Base-by-base conservation (phyloP, 2,329 filamentous ascomycete species). In the Elsinoe perseae region DNA sequence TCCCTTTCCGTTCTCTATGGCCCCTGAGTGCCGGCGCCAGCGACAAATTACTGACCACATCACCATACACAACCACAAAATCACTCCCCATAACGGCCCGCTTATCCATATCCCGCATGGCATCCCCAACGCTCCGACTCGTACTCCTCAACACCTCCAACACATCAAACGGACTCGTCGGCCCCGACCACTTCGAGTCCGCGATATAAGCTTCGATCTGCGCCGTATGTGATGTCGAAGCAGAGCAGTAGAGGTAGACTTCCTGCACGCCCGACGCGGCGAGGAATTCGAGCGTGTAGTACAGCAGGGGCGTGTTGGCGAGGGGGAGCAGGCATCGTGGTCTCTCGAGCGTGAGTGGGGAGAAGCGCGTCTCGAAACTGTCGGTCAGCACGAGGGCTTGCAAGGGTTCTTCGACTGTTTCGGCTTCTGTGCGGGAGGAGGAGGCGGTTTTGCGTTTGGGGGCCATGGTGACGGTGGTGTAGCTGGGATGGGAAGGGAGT, bases 211-310 rank as follows among this genome's bases (percentile, higher is more conserved):
- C 80, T 73, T 97, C 91, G 56, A 98, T 81, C 69, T 90, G 83
- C 58, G 93, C 86, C 27, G 86, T 87, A 69, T 96, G 90, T 25
- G 89, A 84, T 3, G 44, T 14, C 14, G 44, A 50, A 1, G 52
- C 28, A 59, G 89, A 88, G 64, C 87, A 92, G 74, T 96, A 97
- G 58, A 98, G 81, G 69, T 87, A 95, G 55, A 97, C 87, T 62
- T 96, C 89, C 64, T 93, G 84, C n/a, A 97, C 90, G 57, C 91
- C 90, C 58, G 93, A 90, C 79, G 92, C 92, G 61, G 90, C 90
- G 0, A 98, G 83, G 66, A 95, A 97, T 68, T 97, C 91, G 65
- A 97, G 84, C 3, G 92, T 97, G 70, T 98, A 97, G 72, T 98
- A 93, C 73, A 98, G 95, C 61, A 98, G 78, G 32, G 93, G 92